Evolutionary conservation across 2,329 filamentous ascomycete species (phyloP), one percentile per base, ranked within the genome.

Genomic region (Aspergillus eucalypticola): DNA sequence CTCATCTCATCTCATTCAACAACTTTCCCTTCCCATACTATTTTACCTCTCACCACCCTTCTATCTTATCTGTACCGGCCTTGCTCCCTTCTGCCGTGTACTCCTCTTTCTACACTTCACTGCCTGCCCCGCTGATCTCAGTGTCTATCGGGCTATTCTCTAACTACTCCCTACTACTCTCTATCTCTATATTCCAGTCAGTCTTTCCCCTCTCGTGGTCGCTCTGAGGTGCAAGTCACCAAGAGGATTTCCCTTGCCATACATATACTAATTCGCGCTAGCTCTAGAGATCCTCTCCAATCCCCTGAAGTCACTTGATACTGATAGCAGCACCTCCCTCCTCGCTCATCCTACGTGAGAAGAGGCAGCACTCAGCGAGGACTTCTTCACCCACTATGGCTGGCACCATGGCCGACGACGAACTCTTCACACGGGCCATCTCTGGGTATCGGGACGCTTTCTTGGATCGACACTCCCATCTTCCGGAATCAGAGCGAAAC

Each of bases 401-500:
- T 60, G 66, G 71, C 65, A 69, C 69, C 61, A 71, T 71, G 65
- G 69, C 69, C 64, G 73, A 78, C 58, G 74, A 77, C 64, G 74
- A 73, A 64, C 69, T 77, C 48, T 77, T 79, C 63, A 74, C 70
- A 48, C 70, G 73, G 65, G 75, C 75, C 59, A 76, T 78, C 53
- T 75, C 75, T 65, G 73, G 75, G 56, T 78, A 76, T 64, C 75
- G 75, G 65, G 73, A 77, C 50, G 69, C 67, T 44, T 79, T 79
- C 69, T 78, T 75, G 76, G 73, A 69, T 69, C 69, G 75, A 61
- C 68, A 75, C 60, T 71, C 75, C 66, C 72, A 78, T 61, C 75
- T 78, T 59, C 66, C 76, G 66, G 77, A 78, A 71, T 64, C 68
- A 35, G 71, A 78, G 69, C 72, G 75, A 55, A 73, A 76, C 65